Evolutionary conservation across 208 protist species (phyloP), one percentile per base, ranked within the genome.

Genomic region (Trypanosoma scelopori): DNA sequence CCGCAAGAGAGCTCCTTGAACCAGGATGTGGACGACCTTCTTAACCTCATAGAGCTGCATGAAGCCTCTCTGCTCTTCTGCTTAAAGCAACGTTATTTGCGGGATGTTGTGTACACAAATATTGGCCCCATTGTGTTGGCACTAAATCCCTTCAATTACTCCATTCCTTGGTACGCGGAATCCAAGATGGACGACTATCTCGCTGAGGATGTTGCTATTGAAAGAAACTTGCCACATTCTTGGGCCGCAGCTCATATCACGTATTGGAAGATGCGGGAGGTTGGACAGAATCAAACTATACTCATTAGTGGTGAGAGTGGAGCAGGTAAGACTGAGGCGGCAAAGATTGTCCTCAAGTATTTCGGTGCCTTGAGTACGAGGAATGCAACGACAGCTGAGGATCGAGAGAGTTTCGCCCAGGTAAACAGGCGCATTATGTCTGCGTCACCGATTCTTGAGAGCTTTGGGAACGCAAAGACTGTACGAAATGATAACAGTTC

Each of bases 401-500:
- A 81, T 59, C 42, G 39, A 46, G 69, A 76, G 23, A 16, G 27
- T 30, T 67, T 52, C 49, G 5, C 45, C 6, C 28, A 50, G 30
- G 64, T 77, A 4, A 80, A 78, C 42, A 45, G 81, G n/a, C 55
- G 79, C 53, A 47, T 81, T 37, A 23, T 70, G 22, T 49, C 82
- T 22, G 75, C 84, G 16, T 92, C 79, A 39, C 91, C 91, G 3
- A 87, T 96, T 52, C 78, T 97, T 11, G 94, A 98, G 69, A 76
- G 86, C 37, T 97, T 97, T 71, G 91, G 93, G 37, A 97, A 97
- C 63, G 90, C 93, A 0, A 93, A 94, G 55, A 97, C 93, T 4
- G 56, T 82, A 1, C 51, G 81, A 28, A 97, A 97, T 71, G 78
- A 97, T 63, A 97, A 97, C 76, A 84, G 71, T 27, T 91, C 80